A percentile compares a stretch with the other conserved stretches of the same genome.
These are phyloP conservation scores for Staphylotrichum longicolle DNA, from an alignment of 495 filamentous ascomycete genomes.

Conservation along the genomic window DNA sequence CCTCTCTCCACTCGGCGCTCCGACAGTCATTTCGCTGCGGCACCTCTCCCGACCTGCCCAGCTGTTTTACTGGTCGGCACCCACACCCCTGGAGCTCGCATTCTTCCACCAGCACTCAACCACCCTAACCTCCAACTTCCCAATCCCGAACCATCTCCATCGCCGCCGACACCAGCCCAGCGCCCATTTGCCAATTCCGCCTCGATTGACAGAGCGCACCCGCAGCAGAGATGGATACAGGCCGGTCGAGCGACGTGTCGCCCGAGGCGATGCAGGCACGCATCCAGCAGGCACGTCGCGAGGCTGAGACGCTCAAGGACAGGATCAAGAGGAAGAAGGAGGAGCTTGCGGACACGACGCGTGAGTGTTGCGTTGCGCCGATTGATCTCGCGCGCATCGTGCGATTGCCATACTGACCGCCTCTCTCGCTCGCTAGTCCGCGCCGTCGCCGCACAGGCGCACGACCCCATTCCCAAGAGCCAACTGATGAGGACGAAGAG, in stretches of 20 bases:
- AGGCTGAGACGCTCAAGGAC: conserved; percentile 97
- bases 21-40: conserved; percentile 40
- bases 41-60: conserved; percentile 30
- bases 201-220: conserved; percentile 22
- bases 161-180: conserved; percentile 19
- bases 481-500: conserved; percentile 91
- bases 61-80: conserved; percentile 38
- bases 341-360: conserved; percentile 93
- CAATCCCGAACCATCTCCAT: conserved; percentile 31
- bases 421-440: conserved; percentile 61
- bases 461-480: conserved; percentile 84
- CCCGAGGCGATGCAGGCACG: conserved; percentile 65
- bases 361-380: conserved; percentile 56
- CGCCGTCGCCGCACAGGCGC: conserved; percentile 81
- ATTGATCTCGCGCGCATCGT: conserved; percentile 7
- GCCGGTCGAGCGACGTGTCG: conserved; percentile 56
- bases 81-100: conserved; percentile 39
- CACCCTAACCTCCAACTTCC: conserved; percentile 31
- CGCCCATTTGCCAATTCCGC: conserved; percentile 27
- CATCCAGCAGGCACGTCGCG: conserved; percentile 94
- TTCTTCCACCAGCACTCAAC: conserved; percentile 33
- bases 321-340: conserved; percentile 99
- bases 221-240: conserved; percentile 45
- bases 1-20: conserved; percentile 32
- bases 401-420: conserved; percentile 12